Evolutionary conservation across 305 asterid species (phyloP).

Genomic region (Fraxinus albicans): DNA sequence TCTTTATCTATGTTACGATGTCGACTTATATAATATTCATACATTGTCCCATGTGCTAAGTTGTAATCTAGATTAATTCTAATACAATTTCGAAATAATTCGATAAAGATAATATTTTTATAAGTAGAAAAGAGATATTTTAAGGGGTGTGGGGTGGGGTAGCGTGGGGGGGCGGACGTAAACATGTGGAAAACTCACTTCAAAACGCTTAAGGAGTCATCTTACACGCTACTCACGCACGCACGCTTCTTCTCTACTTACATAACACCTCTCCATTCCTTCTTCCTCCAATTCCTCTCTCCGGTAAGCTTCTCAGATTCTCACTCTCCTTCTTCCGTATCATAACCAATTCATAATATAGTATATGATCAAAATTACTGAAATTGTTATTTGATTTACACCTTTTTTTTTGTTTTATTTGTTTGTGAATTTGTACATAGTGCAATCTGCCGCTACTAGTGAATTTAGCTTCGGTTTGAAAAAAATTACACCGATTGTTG

Average conservation of each 20-base stretch:
- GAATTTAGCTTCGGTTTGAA: neutral
- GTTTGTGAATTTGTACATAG: neutral
- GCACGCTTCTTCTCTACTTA: constrained; percentile 42
- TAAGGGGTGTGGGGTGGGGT: neutral
- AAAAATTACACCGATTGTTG: neutral
- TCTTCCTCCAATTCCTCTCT: constrained; percentile 11
- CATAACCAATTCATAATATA: neutral
- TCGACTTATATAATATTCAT: neutral
- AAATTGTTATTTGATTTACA: neutral
- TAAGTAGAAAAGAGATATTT: constrained; percentile 35
- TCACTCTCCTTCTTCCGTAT: neutral
- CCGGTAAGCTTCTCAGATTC: constrained; percentile 16
- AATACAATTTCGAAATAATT: neutral
- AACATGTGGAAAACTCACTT: constrained; percentile 56
- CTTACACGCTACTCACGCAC: constrained; percentile 72
- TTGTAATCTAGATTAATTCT: neutral
- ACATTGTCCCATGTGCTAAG: neutral
- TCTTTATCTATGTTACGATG: neutral
- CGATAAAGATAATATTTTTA: neutral
- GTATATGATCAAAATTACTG: neutral
- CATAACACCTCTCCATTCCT: neutral
- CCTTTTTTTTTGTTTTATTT: neutral
- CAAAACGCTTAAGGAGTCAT: constrained; percentile 40
- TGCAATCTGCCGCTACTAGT: neutral
- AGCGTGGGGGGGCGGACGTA: constrained; percentile 29